phyloP scores from a whole-genome alignment of 257 asterid species.

The Jasminum sambac region DNA sequence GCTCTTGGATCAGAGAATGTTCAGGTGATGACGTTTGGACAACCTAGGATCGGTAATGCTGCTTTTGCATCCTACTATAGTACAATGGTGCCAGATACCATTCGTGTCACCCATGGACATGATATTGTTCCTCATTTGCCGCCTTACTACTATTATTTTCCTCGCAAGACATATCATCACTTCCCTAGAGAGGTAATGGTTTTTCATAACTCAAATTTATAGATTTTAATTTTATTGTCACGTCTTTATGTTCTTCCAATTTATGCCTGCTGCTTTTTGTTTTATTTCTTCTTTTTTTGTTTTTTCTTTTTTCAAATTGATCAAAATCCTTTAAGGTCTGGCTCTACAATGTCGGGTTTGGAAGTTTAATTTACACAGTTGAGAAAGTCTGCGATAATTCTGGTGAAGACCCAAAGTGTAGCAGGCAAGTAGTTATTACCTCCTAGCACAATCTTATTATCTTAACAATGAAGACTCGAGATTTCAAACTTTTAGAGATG shows the following conservation, averaged over 20 bases:
- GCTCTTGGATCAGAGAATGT: slow-evolving; percentile 55
- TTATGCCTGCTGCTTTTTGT: slow-evolving; percentile 10
- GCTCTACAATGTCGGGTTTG: slow-evolving; percentile 56
- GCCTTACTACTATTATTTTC: slow-evolving; percentile 70
- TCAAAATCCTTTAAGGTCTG: slow-evolving; percentile 75
- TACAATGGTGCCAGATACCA: slow-evolving; percentile 64
- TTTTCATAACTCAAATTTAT: not conserved
- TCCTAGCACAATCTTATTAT: not conserved
- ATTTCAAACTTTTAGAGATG: not conserved
- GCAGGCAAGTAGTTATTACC: slow-evolving; percentile 60
- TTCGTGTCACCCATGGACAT: slow-evolving; percentile 79
- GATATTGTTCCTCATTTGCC: slow-evolving; percentile 99
- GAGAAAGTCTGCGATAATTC: slow-evolving; percentile 89
- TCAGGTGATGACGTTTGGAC: slow-evolving; percentile 91
- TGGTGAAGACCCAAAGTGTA: slow-evolving; percentile 96
- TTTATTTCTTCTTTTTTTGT: not conserved
- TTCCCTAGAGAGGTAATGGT: slow-evolving; percentile 86
- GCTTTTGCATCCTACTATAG: slow-evolving; percentile 71
- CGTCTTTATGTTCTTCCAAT: not conserved
- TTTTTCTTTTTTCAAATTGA: no score
- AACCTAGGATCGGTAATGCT: slow-evolving; percentile 93
- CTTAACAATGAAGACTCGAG: not conserved
- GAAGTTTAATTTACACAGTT: slow-evolving; percentile 53
- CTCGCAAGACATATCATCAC: slow-evolving; percentile 85
- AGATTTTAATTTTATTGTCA: not conserved